phyloP scores from a whole-genome alignment of 306 rosid genomes.

The Quillaja saponaria region DNA sequence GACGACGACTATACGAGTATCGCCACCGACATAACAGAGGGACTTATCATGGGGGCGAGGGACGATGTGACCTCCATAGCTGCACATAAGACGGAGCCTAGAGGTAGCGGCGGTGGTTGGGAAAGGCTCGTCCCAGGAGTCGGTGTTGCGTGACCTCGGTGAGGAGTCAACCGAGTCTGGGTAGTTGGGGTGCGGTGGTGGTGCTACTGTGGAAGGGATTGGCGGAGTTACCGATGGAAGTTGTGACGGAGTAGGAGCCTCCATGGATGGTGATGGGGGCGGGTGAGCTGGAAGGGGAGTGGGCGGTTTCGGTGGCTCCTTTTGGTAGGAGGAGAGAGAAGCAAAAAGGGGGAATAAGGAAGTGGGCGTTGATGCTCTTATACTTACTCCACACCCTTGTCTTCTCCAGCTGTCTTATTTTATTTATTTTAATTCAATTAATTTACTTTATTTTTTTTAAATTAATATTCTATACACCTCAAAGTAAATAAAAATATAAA shows the following conservation, averaged over 20 bases:
- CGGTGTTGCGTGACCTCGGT: slow-evolving; percentile 53
- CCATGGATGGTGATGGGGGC: slow-evolving; percentile 32
- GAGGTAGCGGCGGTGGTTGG: slow-evolving; percentile 40
- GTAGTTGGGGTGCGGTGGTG: slow-evolving; percentile 32
- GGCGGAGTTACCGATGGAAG: slow-evolving; percentile 35
- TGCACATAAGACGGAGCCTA: slow-evolving; percentile 90
- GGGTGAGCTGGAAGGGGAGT: slow-evolving; percentile 1
- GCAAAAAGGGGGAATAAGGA: not conserved
- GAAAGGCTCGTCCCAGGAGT: slow-evolving; percentile 53
- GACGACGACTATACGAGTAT: slow-evolving; percentile 77
- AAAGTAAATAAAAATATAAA: too few species aligned
- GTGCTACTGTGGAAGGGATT: slow-evolving; percentile 17
- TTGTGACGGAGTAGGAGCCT: slow-evolving; percentile 43
- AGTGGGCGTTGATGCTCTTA: slow-evolving; percentile 30
- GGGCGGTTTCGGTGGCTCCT: slow-evolving; percentile 18
- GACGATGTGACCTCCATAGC: slow-evolving; percentile 93
- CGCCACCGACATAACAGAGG: slow-evolving; percentile 92
- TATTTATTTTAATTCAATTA: not conserved
- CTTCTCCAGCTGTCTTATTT: slow-evolving; percentile 20
- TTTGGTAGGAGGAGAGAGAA: slow-evolving; percentile 13
- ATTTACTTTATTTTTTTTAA: too few species aligned
- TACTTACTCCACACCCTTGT: slow-evolving; percentile 38
- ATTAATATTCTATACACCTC: not conserved
- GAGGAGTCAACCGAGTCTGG: slow-evolving; percentile 56
- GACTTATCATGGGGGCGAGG: slow-evolving; percentile 97